Evolutionary conservation across 352 stramenopile genomes (phyloP), one percentile per base, ranked within the genome.

Genomic region (Aphanomyces cochlioides): DNA sequence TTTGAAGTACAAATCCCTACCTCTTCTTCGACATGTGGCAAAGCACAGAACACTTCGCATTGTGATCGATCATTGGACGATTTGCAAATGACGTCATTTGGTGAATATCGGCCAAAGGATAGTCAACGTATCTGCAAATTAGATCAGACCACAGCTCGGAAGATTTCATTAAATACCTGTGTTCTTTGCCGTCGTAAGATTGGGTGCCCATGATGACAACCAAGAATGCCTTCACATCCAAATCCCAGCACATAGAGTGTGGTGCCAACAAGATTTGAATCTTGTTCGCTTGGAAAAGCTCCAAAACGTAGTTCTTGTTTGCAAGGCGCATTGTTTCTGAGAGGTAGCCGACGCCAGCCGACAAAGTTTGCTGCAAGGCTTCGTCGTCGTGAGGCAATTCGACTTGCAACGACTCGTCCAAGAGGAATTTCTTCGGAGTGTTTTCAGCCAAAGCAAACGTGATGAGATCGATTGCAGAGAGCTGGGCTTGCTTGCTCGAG

Each of bases 381-480:
- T 84, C 75, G 73, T 99, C 97, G 39, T 91, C 82, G 6, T 94
- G 72, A 2, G 84, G 82, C 38, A 92, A 69, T 4, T 79, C 63
- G 8, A 84, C 65, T 6, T 75, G 72, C 12, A 80, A 73, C 15
- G 80, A 77, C 4, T 67, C 39, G 6, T 75, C 67, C 38, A 58
- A 67, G 0, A 88, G 79, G 71, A 95, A 94, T 50, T 88, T 87
- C 13, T 81, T 72, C 1, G 88, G 54, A 39, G 92, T 83, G 37
- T 94, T 93, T 41, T 95, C 86, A 38, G 85, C 95, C 38, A 96
- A 72, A 0, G 91, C 90, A 84, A 99, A 99, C 19, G 96, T 98
- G 74, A 99, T 97, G 50, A 99, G 73, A 79, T 99, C 97, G 75
- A 99, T 99, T 4, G 97, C 97, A 13, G 93, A 99, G 21, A 99